These are phyloP conservation scores for Trametes sp. DNA, from an alignment of 1,284 basidiomycete species.

Conservation along the genomic window DNA sequence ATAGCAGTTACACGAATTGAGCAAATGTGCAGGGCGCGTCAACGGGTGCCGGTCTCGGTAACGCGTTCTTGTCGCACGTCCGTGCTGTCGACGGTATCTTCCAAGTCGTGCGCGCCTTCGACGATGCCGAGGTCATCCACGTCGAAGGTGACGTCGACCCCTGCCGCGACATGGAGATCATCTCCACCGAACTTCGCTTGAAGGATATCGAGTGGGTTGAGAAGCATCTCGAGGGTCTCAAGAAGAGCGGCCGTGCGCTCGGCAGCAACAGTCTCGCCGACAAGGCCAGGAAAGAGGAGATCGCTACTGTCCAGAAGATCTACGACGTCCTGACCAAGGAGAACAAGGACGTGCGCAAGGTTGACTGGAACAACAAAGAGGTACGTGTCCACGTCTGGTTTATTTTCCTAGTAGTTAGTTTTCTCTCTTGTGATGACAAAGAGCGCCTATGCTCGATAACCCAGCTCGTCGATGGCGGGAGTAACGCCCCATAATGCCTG, in stretches of 20 bases:
- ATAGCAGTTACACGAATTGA: neutral
- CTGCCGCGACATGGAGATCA: constrained; percentile 97
- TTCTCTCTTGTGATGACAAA: constrained; percentile 42
- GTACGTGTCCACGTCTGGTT: constrained; percentile 54
- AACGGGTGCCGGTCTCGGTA: constrained; percentile 97
- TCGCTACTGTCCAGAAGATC: constrained; percentile 89
- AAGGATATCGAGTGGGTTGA: constrained; percentile 99
- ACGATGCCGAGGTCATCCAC: constrained; percentile 98
- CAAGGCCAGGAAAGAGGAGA: constrained; percentile 97
- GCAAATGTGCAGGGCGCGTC: constrained; percentile 78
- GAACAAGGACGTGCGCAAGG: constrained; percentile 93
- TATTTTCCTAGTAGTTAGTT: neutral
- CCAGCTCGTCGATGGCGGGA: constrained; percentile 51
- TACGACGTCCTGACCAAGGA: constrained; percentile 84
- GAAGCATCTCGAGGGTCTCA: constrained; percentile 85
- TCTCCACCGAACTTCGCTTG: constrained; percentile 90
- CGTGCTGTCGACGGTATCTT: constrained; percentile 99
- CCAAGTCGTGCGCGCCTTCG: constrained; percentile 98
- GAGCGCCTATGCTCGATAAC: constrained; percentile 45
- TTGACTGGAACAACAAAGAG: constrained; percentile 97
- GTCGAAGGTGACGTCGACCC: constrained; percentile 99
- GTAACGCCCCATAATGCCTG: constrained; percentile 71
- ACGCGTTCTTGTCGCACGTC: constrained; percentile 97
- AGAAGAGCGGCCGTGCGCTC: constrained; percentile 74
- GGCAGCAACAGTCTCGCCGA: constrained; percentile 89